These are phyloP conservation scores for Oidiodendron maius DNA, from an alignment of 495 filamentous ascomycete species.

Conservation along the genomic window DNA sequence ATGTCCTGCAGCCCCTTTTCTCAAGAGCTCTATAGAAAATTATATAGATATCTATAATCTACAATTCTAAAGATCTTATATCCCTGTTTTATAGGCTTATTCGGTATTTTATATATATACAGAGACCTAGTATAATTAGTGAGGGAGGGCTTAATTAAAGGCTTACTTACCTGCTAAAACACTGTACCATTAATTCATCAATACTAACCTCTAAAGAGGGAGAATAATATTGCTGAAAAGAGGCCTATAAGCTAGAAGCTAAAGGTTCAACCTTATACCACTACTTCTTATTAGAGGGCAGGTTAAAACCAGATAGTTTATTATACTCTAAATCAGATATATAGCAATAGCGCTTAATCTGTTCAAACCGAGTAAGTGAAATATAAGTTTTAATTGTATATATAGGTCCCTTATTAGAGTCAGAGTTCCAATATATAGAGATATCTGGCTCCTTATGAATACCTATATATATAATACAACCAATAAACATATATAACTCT, in stretches of 20 bases:
- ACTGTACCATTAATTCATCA: not conserved
- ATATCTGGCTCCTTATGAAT: not conserved
- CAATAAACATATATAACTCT: slow-evolving; percentile 5
- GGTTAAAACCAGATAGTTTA: not conserved
- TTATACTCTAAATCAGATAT: not conserved
- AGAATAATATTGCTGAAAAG: not conserved
- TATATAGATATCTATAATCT: slow-evolving; percentile 4
- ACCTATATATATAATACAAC: slow-evolving; percentile 2
- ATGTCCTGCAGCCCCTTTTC: slow-evolving; percentile 1
- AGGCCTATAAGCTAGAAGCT: not conserved
- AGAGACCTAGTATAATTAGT: not conserved
- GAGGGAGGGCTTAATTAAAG: too few species aligned
- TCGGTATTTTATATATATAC: slow-evolving; percentile 12
- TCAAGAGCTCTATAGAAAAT: slow-evolving; percentile 3
- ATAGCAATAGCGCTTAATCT: slow-evolving; percentile 3
- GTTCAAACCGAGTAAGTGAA: not conserved
- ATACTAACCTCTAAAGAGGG: not conserved
- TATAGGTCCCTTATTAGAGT: slow-evolving; percentile 1
- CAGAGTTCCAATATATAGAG: slow-evolving; percentile 1
- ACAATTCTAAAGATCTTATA: slow-evolving; percentile 8
- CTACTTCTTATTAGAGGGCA: not conserved
- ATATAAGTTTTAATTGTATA: not conserved
- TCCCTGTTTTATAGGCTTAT: slow-evolving; percentile 9
- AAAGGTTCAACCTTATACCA: slow-evolving; percentile 1
- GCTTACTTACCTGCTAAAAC: too few species aligned